Percentiles rank a stretch among this genome's conserved stretches.
These are phyloP conservation scores for Fusarium aywerte DNA, from an alignment of 2,329 filamentous ascomycete genomes.

Conservation along the genomic window DNA sequence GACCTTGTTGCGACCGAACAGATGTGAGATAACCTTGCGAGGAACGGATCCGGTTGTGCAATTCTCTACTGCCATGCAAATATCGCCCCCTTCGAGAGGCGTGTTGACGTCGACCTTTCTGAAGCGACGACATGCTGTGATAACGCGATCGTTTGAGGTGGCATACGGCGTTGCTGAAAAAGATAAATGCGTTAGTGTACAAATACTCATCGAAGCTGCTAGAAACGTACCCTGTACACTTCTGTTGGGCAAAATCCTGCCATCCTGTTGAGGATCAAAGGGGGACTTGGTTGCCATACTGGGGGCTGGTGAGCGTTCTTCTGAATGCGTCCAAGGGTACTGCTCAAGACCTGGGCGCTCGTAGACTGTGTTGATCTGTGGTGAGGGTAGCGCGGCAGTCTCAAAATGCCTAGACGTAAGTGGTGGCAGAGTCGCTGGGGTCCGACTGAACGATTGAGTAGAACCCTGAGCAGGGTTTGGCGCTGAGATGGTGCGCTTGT, in stretches of 20 bases:
- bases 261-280: slow-evolving; percentile 17
- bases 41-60: slow-evolving; percentile 70
- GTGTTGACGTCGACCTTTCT: slow-evolving; percentile 28
- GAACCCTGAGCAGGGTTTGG: slow-evolving; percentile 55
- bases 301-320: slow-evolving; percentile 23
- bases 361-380: slow-evolving; percentile 26
- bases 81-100: slow-evolving; percentile 45
- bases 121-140: slow-evolving; percentile 34
- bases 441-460: slow-evolving; percentile 31
- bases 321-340: slow-evolving; percentile 26
- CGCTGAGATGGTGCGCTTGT: slow-evolving; percentile 63
- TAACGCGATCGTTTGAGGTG: slow-evolving; percentile 35
- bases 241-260: slow-evolving; percentile 13
- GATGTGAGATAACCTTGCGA: slow-evolving; percentile 82
- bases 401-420: slow-evolving; percentile 32
- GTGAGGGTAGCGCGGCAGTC: slow-evolving; percentile 24
- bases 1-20: slow-evolving; percentile 85
- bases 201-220: not conserved
- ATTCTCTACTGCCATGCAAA: slow-evolving; percentile 66
- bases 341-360: slow-evolving; percentile 22
- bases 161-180: slow-evolving; percentile 3
- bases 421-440: slow-evolving; percentile 35
- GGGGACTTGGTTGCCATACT: slow-evolving; percentile 23
- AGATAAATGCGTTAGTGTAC: slow-evolving; percentile 12
- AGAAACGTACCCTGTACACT: slow-evolving; percentile 20